These are phyloP conservation scores for Asclepias syriaca DNA, from an alignment of 257 asterid genomes.

Conservation along the genomic window DNA sequence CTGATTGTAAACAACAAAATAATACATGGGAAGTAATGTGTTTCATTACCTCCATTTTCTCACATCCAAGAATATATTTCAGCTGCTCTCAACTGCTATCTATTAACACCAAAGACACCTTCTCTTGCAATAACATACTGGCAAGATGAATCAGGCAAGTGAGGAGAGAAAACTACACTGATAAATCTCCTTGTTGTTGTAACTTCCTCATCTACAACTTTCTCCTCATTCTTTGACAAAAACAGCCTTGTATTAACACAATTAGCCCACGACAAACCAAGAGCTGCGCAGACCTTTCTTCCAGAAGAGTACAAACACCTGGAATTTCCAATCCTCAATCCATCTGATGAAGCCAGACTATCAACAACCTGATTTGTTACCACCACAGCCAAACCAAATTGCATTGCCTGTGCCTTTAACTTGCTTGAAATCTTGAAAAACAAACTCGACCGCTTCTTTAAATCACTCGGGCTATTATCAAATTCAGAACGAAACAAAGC, in stretches of 20 bases:
- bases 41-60: not conserved
- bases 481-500: slow-evolving; percentile 81
- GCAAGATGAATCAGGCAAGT: slow-evolving; percentile 64
- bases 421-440: slow-evolving; percentile 72
- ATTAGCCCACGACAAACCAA: slow-evolving; percentile 93
- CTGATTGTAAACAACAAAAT: slow-evolving; percentile 1
- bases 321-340: slow-evolving; percentile 55
- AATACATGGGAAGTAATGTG: not conserved
- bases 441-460: slow-evolving; percentile 55
- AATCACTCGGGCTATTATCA: slow-evolving; percentile 55
- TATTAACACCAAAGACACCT: slow-evolving; percentile 54
- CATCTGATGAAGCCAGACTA: slow-evolving; percentile 46
- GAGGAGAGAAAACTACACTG: slow-evolving; percentile 80
- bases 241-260: slow-evolving; percentile 82
- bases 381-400: slow-evolving; percentile 74
- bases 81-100: slow-evolving; percentile 6
- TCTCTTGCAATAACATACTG: slow-evolving; percentile 62
- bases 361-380: slow-evolving; percentile 83
- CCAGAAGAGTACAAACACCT: slow-evolving; percentile 53
- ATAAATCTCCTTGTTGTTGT: slow-evolving; percentile 53
- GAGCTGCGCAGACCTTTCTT: slow-evolving; percentile 68
- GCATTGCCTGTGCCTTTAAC: slow-evolving; percentile 49
- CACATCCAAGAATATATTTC: not conserved
- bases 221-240: slow-evolving; percentile 62
- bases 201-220: slow-evolving; percentile 31